Conservation (phyloP, 306 rosid genomes). For the Dalbergia cultrata region DNA sequence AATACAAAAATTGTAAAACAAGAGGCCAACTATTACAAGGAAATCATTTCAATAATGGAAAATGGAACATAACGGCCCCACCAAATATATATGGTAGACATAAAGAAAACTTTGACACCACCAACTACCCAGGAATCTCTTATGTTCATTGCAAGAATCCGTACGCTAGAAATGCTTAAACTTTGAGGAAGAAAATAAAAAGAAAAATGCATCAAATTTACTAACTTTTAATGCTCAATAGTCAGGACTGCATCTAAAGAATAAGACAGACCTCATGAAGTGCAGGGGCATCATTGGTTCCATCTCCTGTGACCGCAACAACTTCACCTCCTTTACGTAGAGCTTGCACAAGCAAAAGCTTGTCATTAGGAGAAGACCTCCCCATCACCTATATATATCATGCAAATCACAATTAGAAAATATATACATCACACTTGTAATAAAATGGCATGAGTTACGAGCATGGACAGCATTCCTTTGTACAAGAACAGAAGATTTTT, state of each 20-base stretch:
- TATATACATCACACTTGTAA: constrained; percentile 1
- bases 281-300: constrained; percentile 99
- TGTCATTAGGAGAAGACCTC: constrained; percentile 98
- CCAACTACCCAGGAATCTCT: constrained; percentile 34
- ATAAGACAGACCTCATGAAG: constrained; percentile 88
- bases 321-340: constrained; percentile 91
- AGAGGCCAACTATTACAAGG: constrained; percentile 48
- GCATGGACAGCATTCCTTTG: constrained; percentile 20
- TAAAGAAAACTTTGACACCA: constrained; percentile 22
- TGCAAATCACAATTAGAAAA: constrained; percentile 35
- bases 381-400: constrained; percentile 83
- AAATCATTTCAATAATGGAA: constrained; percentile 20
- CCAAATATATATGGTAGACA: constrained; percentile 31
- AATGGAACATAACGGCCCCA: constrained; percentile 24
- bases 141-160: constrained; percentile 32
- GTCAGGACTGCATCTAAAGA: constrained; percentile 43
- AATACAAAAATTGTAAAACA: constrained; percentile 60
- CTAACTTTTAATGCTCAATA: constrained; percentile 2
- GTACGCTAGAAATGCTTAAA: constrained; percentile 25
- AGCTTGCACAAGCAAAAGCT: constrained; percentile 98
- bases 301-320: constrained; percentile 99
- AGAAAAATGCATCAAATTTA: constrained; percentile 34
- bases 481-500: constrained; percentile 36
- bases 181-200: neutral
- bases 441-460: constrained; percentile 10